Percentiles rank a stretch among this genome's conserved stretches.
phyloP scores from a whole-genome alignment of 75 land plant genomes.

The Selaginella moellendorffii region DNA sequence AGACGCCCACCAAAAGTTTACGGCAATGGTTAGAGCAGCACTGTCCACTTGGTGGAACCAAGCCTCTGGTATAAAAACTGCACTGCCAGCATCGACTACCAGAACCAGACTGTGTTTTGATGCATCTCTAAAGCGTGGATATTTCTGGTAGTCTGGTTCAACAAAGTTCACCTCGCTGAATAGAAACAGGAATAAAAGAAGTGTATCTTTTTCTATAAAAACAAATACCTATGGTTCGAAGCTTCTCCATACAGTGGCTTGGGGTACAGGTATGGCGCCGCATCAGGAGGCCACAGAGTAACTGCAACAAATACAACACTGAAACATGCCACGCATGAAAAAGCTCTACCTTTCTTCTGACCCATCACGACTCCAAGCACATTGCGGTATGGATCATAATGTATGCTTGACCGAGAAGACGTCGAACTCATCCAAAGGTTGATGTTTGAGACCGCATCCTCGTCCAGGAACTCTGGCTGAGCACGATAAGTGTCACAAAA shows the following conservation, averaged over 20 bases:
- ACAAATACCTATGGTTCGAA: constrained; percentile 77
- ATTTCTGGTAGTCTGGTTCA: constrained; percentile 38
- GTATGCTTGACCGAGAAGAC: constrained; percentile 69
- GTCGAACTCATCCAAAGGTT: constrained; percentile 91
- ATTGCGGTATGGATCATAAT: constrained; percentile 94
- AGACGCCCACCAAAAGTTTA: constrained; percentile 96
- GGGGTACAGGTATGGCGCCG: constrained; percentile 60
- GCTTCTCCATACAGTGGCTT: constrained; percentile 87
- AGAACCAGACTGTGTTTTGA: constrained; percentile 40
- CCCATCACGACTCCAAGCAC: constrained; percentile 76
- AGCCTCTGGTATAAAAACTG: constrained; percentile 94
- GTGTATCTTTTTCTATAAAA: not conserved
- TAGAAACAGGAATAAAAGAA: constrained; percentile 1
- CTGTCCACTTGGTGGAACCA: constrained; percentile 99
- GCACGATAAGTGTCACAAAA: not conserved
- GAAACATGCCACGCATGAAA: not conserved
- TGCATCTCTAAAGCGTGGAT: constrained; percentile 45
- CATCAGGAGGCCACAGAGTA: constrained; percentile 81
- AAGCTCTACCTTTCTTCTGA: constrained; percentile 47
- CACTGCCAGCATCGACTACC: constrained; percentile 65
- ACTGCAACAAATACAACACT: constrained; percentile 32
- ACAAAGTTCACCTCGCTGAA: constrained; percentile 63
- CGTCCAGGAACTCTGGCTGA: constrained; percentile 60
- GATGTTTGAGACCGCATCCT: constrained; percentile 33
- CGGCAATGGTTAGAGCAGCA: constrained; percentile 67